Evolutionary conservation across 169 alveolate genomes (phyloP).

Genomic region (Ichthyophthirius multifiliis): DNA sequence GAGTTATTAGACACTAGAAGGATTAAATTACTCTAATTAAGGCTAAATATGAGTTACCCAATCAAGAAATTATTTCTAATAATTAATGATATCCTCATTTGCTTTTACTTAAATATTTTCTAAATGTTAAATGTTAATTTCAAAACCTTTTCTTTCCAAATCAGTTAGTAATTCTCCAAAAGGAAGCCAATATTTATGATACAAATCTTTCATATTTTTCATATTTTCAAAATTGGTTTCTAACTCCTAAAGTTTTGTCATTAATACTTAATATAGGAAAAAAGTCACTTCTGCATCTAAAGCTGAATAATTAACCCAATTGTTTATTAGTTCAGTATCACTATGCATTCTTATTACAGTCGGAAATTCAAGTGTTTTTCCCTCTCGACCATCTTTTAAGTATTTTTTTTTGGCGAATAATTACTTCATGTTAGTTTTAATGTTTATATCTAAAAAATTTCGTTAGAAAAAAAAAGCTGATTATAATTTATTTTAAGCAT

Average conservation of each 20-base stretch:
- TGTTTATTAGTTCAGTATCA: conserved; percentile 21
- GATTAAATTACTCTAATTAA: conserved; percentile 56
- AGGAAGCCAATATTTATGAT: conserved; percentile 73
- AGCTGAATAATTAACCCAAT: conserved; percentile 76
- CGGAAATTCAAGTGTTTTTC: conserved; percentile 43
- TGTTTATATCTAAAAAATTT: background rate
- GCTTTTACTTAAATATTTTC: conserved; percentile 54
- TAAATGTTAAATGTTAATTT: conserved; percentile 52
- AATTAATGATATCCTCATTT: conserved; percentile 43
- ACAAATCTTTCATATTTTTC: conserved; percentile 52
- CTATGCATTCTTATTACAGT: conserved; percentile 60
- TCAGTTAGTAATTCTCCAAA: conserved; percentile 76
- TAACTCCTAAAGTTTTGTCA: background rate
- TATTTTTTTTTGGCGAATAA: conserved; percentile 33
- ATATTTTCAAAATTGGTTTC: conserved; percentile 48
- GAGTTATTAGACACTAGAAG: conserved; percentile 51
- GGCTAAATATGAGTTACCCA: conserved; percentile 52
- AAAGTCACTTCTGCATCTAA: conserved; percentile 81
- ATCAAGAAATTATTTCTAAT: conserved; percentile 45
- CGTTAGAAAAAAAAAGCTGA: background rate
- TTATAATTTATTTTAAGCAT: background rate
- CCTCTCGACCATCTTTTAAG: conserved; percentile 39
- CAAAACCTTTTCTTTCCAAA: conserved; percentile 76
- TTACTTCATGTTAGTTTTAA: conserved; percentile 31
- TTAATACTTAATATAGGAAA: conserved; percentile 53